Percentiles rank a stretch among this genome's conserved stretches.
Conservation (phyloP, 768 basidiomycete species). For the Agaricus blazei region DNA sequence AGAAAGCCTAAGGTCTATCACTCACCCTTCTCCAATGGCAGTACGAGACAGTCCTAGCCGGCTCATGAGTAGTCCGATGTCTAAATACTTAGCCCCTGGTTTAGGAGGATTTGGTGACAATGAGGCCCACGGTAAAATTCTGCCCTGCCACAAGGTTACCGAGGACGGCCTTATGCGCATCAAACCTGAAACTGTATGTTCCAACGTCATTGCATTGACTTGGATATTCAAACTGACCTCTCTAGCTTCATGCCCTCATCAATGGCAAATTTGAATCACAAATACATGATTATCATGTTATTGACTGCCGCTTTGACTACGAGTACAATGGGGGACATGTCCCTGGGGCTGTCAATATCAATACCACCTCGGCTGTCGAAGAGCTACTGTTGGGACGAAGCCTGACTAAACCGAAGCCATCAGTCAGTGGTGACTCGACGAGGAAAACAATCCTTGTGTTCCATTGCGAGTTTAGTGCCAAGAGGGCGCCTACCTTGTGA, state of each 20-base stretch:
- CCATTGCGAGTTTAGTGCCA: slow-evolving; percentile 97
- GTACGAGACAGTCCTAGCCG: slow-evolving; percentile 39
- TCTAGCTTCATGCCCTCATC: slow-evolving; percentile 72
- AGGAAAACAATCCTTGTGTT: slow-evolving; percentile 88
- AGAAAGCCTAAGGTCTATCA: slow-evolving; percentile 71
- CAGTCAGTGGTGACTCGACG: slow-evolving; percentile 65
- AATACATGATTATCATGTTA: slow-evolving; percentile 69
- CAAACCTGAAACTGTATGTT: slow-evolving; percentile 67
- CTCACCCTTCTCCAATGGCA: slow-evolving; percentile 55
- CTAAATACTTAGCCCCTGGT: slow-evolving; percentile 52
- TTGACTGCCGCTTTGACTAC: slow-evolving; percentile 98
- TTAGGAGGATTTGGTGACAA: slow-evolving; percentile 89
- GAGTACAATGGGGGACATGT: slow-evolving; percentile 95
- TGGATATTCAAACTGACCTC: slow-evolving; percentile 11
- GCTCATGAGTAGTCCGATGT: slow-evolving; percentile 31
- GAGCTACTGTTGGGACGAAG: slow-evolving; percentile 65
- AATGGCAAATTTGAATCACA: slow-evolving; percentile 64
- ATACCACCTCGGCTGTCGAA: slow-evolving; percentile 74
- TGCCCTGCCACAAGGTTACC: slow-evolving; percentile 90
- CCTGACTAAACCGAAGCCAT: slow-evolving; percentile 55
- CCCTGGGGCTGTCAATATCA: slow-evolving; percentile 87
- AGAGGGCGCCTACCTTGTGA: slow-evolving; percentile 94
- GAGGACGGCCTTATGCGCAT: slow-evolving; percentile 97
- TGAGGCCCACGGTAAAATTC: slow-evolving; percentile 86
- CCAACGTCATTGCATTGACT: slow-evolving; percentile 4